Base-by-base conservation (phyloP, 306 rosid species). In the Trifolium repens region DNA sequence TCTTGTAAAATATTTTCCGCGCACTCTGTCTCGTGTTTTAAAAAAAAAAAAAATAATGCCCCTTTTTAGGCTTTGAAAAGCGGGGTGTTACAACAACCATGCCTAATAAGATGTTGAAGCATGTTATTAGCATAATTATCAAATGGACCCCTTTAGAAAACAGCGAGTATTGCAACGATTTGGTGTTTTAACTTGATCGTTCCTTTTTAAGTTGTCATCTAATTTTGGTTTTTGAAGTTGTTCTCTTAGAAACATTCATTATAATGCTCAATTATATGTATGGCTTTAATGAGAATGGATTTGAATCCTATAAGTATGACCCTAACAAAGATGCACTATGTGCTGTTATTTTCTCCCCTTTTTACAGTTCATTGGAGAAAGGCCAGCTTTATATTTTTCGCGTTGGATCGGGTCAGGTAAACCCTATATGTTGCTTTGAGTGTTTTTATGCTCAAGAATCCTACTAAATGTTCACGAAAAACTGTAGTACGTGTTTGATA, bases 401-500 rank as follows among this genome's bases (percentile, higher is more conserved):
- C 1, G 93, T 94, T 53, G 97, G 97, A 73, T 90, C 98, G 42
- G 97, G 89, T 79, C 97, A 91, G 92, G 96, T 91, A 84, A 68
- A 79, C 69, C 65, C 55, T 30, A 37, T 60, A 78, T 43, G 50
- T 59, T 24, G 24, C 61, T 54, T 65, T 53, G 50, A 40, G 17
- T 72, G 54, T 57, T 47, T 24, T 10, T 53, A 44, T 19, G 53
- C 52, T 67, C 40, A 72, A 67, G 67, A 68, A 61, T 49, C 55
- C 62, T 24, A 16, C 55, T 35, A 37, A 63, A 79, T 49, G 49
- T 59, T 24, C 54, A 35, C 26, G 17, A 59, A 73, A 39, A 62
- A 53, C 67, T 13, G 37, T 46, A 57, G 16, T 35, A 54, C 35
- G 47, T 44, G 52, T 42, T 40, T 42, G 12, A 69, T 14, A 46